phyloP scores from a whole-genome alignment of 306 rosid species.

The Vigna unguiculata region DNA sequence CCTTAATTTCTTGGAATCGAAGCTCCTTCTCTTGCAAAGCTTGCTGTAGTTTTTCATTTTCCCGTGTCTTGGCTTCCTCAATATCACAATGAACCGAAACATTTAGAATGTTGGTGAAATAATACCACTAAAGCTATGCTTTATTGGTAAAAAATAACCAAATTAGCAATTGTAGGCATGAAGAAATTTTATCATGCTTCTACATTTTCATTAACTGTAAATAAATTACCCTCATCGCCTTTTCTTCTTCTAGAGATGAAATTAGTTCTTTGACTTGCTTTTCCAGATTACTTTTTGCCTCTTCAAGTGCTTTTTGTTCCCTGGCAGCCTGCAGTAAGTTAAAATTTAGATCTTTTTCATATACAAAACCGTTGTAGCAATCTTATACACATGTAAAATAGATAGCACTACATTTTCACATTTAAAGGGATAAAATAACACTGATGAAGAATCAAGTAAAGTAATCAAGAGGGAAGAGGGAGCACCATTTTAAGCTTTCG shows the following conservation, averaged over 20 bases:
- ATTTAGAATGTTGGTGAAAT: slow-evolving; percentile 42
- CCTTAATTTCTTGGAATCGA: slow-evolving; percentile 2
- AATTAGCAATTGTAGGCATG: background rate
- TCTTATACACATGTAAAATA: background rate
- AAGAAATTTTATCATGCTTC: slow-evolving; percentile 13
- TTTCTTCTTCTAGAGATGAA: slow-evolving; percentile 68
- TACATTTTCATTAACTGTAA: slow-evolving; percentile 28
- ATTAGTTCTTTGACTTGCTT: slow-evolving; percentile 88
- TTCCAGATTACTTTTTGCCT: slow-evolving; percentile 81
- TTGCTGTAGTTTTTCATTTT: background rate
- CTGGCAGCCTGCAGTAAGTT: slow-evolving; percentile 74
- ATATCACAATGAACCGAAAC: slow-evolving; percentile 47
- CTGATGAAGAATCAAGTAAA: slow-evolving; percentile 24
- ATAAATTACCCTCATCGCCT: slow-evolving; percentile 72
- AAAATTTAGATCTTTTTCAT: slow-evolving; percentile 5
- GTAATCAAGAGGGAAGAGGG: slow-evolving; percentile 22
- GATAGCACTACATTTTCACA: slow-evolving; percentile 21
- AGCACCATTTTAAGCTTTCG: slow-evolving; percentile 75
- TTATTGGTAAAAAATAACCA: background rate
- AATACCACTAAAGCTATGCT: background rate
- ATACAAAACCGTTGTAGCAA: background rate
- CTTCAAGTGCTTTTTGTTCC: slow-evolving; percentile 91
- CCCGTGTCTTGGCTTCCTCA: slow-evolving; percentile 64
- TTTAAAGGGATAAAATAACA: background rate
- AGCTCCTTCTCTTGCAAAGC: slow-evolving; percentile 46